A percentile compares a stretch with the other conserved stretches of the same genome.
phyloP scores from a whole-genome alignment of 495 filamentous ascomycete genomes.

The Daldinia decipiens region DNA sequence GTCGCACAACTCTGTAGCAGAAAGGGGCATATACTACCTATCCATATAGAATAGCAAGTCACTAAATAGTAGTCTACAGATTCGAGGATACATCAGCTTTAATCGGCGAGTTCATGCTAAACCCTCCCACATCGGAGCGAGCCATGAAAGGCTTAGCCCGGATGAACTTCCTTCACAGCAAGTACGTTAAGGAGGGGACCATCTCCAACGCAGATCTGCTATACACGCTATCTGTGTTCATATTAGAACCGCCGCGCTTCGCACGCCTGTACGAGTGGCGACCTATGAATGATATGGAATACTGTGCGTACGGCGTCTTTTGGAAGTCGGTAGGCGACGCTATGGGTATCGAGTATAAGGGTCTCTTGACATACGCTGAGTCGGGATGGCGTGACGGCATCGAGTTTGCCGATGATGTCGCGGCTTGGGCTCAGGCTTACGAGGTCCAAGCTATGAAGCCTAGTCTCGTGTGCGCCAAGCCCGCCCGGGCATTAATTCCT shows the following conservation, averaged over 20 bases:
- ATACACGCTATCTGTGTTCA: slow-evolving; percentile 73
- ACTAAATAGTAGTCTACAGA: slow-evolving; percentile 31
- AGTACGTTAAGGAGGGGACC: slow-evolving; percentile 66
- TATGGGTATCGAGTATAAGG: slow-evolving; percentile 65
- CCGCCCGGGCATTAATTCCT: slow-evolving; percentile 61
- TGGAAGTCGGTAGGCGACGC: slow-evolving; percentile 73
- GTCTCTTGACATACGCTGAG: slow-evolving; percentile 41
- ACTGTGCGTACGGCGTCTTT: slow-evolving; percentile 71
- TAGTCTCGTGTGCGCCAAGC: slow-evolving; percentile 51
- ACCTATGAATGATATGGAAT: slow-evolving; percentile 67
- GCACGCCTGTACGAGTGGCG: slow-evolving; percentile 72
- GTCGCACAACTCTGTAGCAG: not conserved
- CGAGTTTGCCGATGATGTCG: slow-evolving; percentile 72
- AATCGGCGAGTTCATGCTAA: slow-evolving; percentile 60
- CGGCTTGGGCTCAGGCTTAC: slow-evolving; percentile 67
- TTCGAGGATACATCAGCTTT: slow-evolving; percentile 71
- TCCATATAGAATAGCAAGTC: not conserved
- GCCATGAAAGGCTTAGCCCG: slow-evolving; percentile 65
- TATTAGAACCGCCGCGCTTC: slow-evolving; percentile 67
- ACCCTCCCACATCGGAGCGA: slow-evolving; percentile 60
- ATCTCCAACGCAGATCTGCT: slow-evolving; percentile 74
- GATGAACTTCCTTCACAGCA: slow-evolving; percentile 72
- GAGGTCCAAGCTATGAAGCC: slow-evolving; percentile 64
- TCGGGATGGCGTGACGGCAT: slow-evolving; percentile 67
- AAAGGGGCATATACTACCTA: not conserved